phyloP scores from a whole-genome alignment of 768 basidiomycete genomes.

The Boletus reticuloceps region DNA sequence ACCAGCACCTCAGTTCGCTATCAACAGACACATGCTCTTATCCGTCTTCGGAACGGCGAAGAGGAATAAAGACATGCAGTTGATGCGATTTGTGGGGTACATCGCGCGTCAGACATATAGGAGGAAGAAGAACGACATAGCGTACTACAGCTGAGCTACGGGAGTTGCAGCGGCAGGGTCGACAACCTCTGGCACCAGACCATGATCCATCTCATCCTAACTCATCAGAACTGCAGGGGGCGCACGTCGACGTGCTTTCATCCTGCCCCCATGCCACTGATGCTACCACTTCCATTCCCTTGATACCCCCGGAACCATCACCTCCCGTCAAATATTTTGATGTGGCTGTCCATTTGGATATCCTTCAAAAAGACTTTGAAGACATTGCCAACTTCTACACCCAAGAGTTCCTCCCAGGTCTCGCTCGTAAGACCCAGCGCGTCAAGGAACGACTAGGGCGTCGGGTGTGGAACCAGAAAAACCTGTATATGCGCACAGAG shows the following conservation, averaged over 20 bases:
- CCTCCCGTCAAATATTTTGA: slow-evolving; percentile 39
- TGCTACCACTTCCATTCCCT: slow-evolving; percentile 22
- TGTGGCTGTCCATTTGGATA: slow-evolving; percentile 50
- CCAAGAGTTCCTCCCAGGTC: slow-evolving; percentile 36
- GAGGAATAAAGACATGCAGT: slow-evolving; percentile 51
- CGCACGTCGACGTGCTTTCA: neutral
- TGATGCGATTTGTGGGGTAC: slow-evolving; percentile 58
- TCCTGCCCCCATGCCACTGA: neutral
- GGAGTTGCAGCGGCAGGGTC: slow-evolving; percentile 23
- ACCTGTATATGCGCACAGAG: slow-evolving; percentile 48
- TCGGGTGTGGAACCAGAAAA: slow-evolving; percentile 63
- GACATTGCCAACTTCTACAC: slow-evolving; percentile 47
- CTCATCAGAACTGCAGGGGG: neutral
- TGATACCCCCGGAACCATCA: slow-evolving; percentile 20
- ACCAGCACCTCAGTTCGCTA: slow-evolving; percentile 48
- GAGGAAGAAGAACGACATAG: slow-evolving; percentile 48
- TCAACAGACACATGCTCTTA: slow-evolving; percentile 56
- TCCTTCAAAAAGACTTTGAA: slow-evolving; percentile 54
- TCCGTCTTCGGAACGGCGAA: slow-evolving; percentile 60
- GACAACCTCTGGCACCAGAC: slow-evolving; percentile 20
- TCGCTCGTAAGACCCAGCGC: slow-evolving; percentile 55
- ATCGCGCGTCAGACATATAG: slow-evolving; percentile 46
- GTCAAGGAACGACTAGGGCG: slow-evolving; percentile 76
- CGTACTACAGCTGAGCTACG: slow-evolving; percentile 39
- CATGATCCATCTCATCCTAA: slow-evolving; percentile 16